A percentile compares a stretch with the other conserved stretches of the same genome.
These are phyloP conservation scores for Caloboletus firmus DNA, from an alignment of 1,284 basidiomycete genomes.

Conservation along the genomic window DNA sequence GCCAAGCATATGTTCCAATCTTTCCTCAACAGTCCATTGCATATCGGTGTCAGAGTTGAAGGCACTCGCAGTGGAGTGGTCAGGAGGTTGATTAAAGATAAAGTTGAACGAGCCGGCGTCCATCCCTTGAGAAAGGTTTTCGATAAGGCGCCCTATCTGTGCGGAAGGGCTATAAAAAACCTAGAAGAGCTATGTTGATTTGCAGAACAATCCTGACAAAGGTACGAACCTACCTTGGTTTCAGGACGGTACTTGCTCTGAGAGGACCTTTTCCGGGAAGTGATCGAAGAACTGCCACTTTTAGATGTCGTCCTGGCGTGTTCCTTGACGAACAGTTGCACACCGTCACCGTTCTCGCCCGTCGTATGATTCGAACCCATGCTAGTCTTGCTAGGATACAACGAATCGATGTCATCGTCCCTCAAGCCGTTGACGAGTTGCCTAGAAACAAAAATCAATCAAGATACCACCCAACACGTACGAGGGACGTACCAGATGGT, in stretches of 20 bases:
- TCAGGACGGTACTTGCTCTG: slow-evolving; percentile 64
- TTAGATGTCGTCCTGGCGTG: slow-evolving; percentile 66
- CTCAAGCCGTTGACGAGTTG: slow-evolving; percentile 79
- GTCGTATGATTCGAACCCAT: slow-evolving; percentile 72
- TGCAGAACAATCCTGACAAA: slow-evolving; percentile 16
- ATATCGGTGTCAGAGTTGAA: slow-evolving; percentile 59
- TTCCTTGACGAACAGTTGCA: slow-evolving; percentile 73
- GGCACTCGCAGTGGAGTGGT: slow-evolving; percentile 59
- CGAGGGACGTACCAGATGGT: slow-evolving; percentile 65
- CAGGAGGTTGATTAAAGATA: slow-evolving; percentile 40
- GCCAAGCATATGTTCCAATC: slow-evolving; percentile 71
- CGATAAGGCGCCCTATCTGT: slow-evolving; percentile 78
- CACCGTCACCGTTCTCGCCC: slow-evolving; percentile 51
- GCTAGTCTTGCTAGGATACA: slow-evolving; percentile 65
- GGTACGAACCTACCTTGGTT: slow-evolving; percentile 61
- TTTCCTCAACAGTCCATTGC: slow-evolving; percentile 72
- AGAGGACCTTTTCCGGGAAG: slow-evolving; percentile 55
- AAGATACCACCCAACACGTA: slow-evolving; percentile 5
- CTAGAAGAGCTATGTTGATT: slow-evolving; percentile 39
- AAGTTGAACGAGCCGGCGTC: slow-evolving; percentile 82
- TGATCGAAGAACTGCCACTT: slow-evolving; percentile 58
- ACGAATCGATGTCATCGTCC: slow-evolving; percentile 70
- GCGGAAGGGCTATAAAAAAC: slow-evolving; percentile 76
- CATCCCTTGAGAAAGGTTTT: slow-evolving; percentile 72
- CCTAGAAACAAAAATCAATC: slow-evolving; percentile 43